These are phyloP conservation scores for Phlyctochytrium bullatum DNA, from an alignment of 192 early-diverging fungal species.

Conservation along the genomic window DNA sequence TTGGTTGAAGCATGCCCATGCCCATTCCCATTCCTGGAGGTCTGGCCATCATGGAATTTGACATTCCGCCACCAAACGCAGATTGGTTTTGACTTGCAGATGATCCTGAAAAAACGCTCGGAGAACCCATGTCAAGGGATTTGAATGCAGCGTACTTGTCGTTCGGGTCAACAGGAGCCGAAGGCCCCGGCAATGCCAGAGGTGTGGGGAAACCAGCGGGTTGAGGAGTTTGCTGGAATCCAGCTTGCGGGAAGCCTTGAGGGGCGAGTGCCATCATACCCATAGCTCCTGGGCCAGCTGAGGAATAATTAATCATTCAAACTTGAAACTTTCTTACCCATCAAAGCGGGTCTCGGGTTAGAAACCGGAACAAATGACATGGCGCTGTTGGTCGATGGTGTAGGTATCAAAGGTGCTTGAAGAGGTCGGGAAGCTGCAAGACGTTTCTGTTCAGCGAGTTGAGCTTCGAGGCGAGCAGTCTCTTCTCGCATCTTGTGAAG, in stretches of 20 bases:
- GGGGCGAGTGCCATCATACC: conserved; percentile 11
- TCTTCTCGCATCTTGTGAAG: conserved; percentile 20
- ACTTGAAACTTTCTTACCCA: not conserved
- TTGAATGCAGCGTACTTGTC: not conserved
- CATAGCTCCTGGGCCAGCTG: not conserved
- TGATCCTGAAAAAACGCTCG: not conserved
- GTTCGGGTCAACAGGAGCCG: not conserved
- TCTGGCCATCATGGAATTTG: too few species aligned
- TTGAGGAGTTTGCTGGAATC: not conserved
- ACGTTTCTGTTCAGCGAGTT: conserved; percentile 23
- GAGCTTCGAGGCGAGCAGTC: conserved; percentile 22
- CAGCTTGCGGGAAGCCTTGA: not conserved
- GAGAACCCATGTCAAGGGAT: not conserved
- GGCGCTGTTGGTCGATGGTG: conserved; percentile 16
- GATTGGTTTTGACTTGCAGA: not conserved
- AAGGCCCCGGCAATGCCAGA: not conserved
- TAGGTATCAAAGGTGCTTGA: conserved; percentile 31
- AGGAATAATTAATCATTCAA: not conserved
- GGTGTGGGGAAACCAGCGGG: not conserved
- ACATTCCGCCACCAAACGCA: too few species aligned
- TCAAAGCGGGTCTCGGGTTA: conserved; percentile 4
- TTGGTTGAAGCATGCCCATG: not conserved
- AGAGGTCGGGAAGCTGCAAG: conserved; percentile 25
- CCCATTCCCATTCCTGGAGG: too few species aligned
- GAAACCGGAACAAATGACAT: conserved; percentile 23